Conservation (phyloP, 2,329 filamentous ascomycete species). For the Pestalotiopsis sp. region DNA sequence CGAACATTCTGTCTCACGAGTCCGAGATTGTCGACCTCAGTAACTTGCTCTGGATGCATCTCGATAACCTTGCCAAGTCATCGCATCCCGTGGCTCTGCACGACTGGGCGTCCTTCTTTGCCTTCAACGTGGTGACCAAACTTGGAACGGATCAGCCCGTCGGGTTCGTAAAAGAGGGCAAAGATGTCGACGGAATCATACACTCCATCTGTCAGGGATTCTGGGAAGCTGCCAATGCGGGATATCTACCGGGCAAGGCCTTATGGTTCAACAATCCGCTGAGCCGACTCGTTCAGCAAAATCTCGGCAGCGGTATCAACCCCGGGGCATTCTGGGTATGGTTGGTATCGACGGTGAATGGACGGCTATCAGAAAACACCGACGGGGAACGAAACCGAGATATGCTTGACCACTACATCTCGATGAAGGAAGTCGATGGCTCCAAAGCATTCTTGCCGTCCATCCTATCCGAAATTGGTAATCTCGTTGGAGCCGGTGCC, state of each 20-base stretch:
- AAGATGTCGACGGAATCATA: neutral
- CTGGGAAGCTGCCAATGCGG: neutral
- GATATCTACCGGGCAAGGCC: neutral
- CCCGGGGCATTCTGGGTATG: neutral
- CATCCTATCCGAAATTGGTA: neutral
- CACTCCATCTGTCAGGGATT: neutral
- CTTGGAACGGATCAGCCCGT: neutral
- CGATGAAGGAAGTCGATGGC: neutral
- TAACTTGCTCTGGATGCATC: neutral
- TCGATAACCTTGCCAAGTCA: neutral
- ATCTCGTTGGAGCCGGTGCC: neutral
- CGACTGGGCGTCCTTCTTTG: neutral
- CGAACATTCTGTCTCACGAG: neutral
- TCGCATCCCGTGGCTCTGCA: neutral
- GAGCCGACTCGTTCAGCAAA: neutral
- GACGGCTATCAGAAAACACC: neutral
- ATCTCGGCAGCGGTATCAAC: neutral
- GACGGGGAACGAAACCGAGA: neutral
- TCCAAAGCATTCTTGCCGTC: neutral
- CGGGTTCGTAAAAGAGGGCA: neutral
- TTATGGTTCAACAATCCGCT: neutral
- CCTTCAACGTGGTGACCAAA: neutral
- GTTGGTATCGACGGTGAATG: neutral
- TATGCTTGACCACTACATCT: neutral
- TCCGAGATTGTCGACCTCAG: neutral